A percentile compares a stretch with the other conserved stretches of the same genome.
These are phyloP conservation scores for Rhodotorula sp. DNA, from an alignment of 1,284 basidiomycete genomes.

Conservation along the genomic window DNA sequence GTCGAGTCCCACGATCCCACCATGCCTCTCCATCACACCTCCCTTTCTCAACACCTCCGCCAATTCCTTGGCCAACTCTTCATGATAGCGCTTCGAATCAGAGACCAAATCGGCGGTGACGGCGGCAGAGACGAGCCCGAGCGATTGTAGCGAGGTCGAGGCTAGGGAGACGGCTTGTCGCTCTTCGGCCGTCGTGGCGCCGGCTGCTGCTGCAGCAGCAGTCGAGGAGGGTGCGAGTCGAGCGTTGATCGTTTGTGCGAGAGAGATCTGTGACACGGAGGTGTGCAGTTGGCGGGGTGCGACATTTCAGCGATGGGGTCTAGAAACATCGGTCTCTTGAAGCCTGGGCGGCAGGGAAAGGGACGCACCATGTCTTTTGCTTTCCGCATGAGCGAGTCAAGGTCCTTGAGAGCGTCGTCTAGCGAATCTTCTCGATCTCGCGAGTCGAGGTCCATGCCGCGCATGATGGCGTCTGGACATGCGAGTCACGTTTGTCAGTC, in stretches of 20 bases:
- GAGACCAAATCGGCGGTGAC: constrained; percentile 87
- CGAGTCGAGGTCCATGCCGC: constrained; percentile 66
- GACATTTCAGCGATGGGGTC: no score
- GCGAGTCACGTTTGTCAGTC: constrained; percentile 43
- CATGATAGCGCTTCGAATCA: constrained; percentile 75
- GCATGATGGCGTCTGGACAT: constrained; percentile 71
- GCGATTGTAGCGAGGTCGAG: constrained; percentile 78
- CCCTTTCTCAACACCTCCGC: constrained; percentile 60
- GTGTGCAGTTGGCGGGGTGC: no score
- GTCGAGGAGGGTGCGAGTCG: constrained; percentile 32
- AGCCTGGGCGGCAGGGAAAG: no score
- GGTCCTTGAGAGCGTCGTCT: constrained; percentile 76
- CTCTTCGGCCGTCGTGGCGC: constrained; percentile 36
- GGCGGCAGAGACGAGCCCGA: constrained; percentile 69
- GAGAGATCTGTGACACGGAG: constrained; percentile 52
- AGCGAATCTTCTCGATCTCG: constrained; percentile 66
- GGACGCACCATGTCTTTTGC: constrained; percentile 80
- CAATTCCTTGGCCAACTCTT: constrained; percentile 80
- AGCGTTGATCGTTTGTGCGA: constrained; percentile 81
- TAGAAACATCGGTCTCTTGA: not conserved
- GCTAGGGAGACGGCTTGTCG: constrained; percentile 78
- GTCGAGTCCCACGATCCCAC: constrained; percentile 76
- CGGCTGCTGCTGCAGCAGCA: constrained; percentile 19
- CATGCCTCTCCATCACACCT: constrained; percentile 48
- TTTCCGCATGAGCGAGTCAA: constrained; percentile 87